A percentile compares a stretch with the other conserved stretches of the same genome.
Conservation (phyloP, 2,329 filamentous ascomycete species). For the Exophiala xenobiotica region DNA sequence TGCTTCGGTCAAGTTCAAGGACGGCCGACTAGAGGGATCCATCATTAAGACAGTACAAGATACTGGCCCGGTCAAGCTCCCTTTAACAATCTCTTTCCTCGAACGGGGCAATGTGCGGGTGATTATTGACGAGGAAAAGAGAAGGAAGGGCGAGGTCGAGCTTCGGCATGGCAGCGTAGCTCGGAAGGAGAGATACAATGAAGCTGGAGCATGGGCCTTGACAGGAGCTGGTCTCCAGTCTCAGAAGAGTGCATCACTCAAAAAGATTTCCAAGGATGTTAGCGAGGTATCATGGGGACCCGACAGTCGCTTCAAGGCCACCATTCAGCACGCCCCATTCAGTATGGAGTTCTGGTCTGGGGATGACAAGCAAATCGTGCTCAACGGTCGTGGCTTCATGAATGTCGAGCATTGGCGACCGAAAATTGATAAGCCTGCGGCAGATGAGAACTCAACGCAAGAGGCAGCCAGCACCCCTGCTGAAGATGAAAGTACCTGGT, state of each 20-base stretch:
- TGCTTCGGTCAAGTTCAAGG: conserved; percentile 70
- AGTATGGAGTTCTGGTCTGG: conserved; percentile 82
- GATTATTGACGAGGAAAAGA: conserved; percentile 85
- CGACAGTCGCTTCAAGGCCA: conserved; percentile 71
- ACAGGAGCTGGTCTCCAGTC: conserved; percentile 71
- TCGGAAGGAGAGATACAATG: conserved; percentile 92
- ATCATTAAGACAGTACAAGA: conserved; percentile 76
- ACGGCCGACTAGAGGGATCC: conserved; percentile 75
- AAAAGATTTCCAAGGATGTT: conserved; percentile 54
- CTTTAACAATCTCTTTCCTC: conserved; percentile 82
- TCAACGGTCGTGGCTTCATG: conserved; percentile 86
- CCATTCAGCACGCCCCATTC: conserved; percentile 82
- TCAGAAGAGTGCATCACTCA: conserved; percentile 69
- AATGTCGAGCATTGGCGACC: conserved; percentile 95
- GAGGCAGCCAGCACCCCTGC: conserved; percentile 44
- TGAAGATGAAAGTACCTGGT: conserved; percentile 88
- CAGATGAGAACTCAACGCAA: conserved; percentile 43
- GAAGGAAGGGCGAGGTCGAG: conserved; percentile 84
- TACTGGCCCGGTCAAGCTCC: conserved; percentile 71
- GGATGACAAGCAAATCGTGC: conserved; percentile 74
- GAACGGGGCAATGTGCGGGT: conserved; percentile 86
- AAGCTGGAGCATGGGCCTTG: conserved; percentile 80
- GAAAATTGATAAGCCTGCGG: conserved; percentile 65
- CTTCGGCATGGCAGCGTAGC: conserved; percentile 79
- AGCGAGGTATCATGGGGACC: conserved; percentile 76